Percentiles rank a stretch among this genome's conserved stretches.
phyloP scores from a whole-genome alignment of 2,329 filamentous ascomycete genomes.

The Sordariomycetes sp. region DNA sequence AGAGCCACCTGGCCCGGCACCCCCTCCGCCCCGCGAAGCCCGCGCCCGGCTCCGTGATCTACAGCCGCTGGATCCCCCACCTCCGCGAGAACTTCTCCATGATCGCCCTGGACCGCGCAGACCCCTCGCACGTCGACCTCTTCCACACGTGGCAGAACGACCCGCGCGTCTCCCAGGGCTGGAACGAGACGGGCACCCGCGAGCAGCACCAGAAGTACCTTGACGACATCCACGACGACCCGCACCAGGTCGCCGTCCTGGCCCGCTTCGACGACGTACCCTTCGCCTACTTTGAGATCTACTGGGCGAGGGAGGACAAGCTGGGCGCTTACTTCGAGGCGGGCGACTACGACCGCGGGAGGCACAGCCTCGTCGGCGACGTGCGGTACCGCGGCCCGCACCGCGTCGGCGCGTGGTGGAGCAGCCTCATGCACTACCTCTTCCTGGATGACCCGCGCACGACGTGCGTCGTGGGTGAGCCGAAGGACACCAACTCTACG shows the following conservation, averaged over 20 bases:
- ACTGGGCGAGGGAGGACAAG: constrained; percentile 56
- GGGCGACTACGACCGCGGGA: constrained; percentile 42
- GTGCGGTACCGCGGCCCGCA: constrained; percentile 46
- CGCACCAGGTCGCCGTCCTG: constrained; percentile 57
- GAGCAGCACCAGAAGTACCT: constrained; percentile 65
- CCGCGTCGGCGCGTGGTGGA: constrained; percentile 48
- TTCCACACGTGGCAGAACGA: constrained; percentile 80
- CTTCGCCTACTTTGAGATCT: constrained; percentile 72
- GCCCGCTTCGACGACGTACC: constrained; percentile 56
- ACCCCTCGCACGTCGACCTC: constrained; percentile 50
- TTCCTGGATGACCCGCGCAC: constrained; percentile 49
- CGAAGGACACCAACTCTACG: constrained; percentile 55
- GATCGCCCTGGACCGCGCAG: constrained; percentile 54
- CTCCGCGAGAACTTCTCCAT: constrained; percentile 66
- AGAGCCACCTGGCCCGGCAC: constrained; percentile 46
- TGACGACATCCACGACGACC: constrained; percentile 52
- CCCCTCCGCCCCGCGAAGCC: constrained; percentile 62
- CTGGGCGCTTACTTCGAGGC: constrained; percentile 42
- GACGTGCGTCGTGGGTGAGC: constrained; percentile 50
- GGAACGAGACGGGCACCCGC: constrained; percentile 66
- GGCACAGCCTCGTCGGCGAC: constrained; percentile 45
- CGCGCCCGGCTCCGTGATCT: constrained; percentile 53
- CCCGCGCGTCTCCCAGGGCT: constrained; percentile 64
- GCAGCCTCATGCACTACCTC: constrained; percentile 47
- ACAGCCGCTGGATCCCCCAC: constrained; percentile 68